A percentile compares a stretch with the other conserved stretches of the same genome.
Evolutionary conservation across 352 stramenopile genomes (phyloP).

Genomic region (Phytophthora sojae): DNA sequence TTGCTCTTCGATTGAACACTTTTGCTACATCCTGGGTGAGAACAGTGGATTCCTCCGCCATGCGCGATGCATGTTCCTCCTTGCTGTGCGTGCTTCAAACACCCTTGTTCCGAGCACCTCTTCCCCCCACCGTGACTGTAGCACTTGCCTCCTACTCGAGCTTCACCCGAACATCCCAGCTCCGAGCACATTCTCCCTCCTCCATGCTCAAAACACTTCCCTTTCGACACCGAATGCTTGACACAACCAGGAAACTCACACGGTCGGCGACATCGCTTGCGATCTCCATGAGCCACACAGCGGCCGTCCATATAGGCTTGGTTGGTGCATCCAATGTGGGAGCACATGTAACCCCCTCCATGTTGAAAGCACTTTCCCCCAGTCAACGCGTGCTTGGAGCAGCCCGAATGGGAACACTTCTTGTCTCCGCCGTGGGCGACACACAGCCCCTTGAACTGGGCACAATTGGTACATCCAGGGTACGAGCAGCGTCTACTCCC

Average conservation of each 20-base stretch:
- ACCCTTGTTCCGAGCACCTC: background rate
- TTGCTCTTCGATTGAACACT: background rate
- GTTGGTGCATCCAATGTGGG: background rate
- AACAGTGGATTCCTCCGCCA: background rate
- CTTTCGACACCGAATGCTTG: background rate
- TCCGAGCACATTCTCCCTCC: background rate
- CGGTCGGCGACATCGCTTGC: background rate
- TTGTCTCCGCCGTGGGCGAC: background rate
- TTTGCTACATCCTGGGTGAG: background rate
- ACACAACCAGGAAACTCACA: conserved; percentile 1
- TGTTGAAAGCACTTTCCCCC: conserved; percentile 5
- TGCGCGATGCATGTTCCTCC: conserved; percentile 5
- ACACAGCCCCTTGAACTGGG: background rate
- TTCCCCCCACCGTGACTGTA: conserved; percentile 2
- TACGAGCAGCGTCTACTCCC: background rate
- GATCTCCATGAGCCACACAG: background rate
- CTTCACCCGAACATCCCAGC: conserved; percentile 1
- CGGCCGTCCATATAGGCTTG: conserved; percentile 6
- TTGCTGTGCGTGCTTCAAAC: background rate
- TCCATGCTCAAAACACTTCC: conserved; percentile 2
- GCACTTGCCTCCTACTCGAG: conserved; percentile 4
- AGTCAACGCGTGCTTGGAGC: conserved; percentile 7
- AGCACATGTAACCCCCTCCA: background rate
- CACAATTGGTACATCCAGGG: background rate
- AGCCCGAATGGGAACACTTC: background rate